These are phyloP conservation scores for Malassezia japonica DNA, from an alignment of 1,284 basidiomycete genomes.

Conservation along the genomic window DNA sequence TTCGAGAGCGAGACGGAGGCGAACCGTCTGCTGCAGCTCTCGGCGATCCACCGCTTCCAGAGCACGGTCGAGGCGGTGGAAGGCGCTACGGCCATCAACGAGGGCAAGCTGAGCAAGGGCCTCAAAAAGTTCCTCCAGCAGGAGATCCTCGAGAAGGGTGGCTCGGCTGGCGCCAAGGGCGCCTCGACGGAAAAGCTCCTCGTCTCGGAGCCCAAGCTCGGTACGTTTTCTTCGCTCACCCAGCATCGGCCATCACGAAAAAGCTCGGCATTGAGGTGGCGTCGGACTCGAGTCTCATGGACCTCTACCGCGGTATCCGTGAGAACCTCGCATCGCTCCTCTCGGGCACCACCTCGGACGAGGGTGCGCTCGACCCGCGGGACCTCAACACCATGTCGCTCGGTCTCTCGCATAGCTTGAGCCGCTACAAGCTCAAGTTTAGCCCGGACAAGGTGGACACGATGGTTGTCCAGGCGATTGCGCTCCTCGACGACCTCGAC, in stretches of 20 bases:
- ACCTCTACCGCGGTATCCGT: slow-evolving; percentile 92
- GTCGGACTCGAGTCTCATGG: slow-evolving; percentile 59
- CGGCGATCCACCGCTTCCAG: slow-evolving; percentile 89
- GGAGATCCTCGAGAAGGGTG: slow-evolving; percentile 58
- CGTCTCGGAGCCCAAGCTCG: slow-evolving; percentile 82
- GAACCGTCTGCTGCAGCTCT: slow-evolving; percentile 70
- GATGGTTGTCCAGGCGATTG: slow-evolving; percentile 98
- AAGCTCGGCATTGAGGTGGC: slow-evolving; percentile 84
- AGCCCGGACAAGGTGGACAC: slow-evolving; percentile 99
- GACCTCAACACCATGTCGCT: slow-evolving; percentile 95
- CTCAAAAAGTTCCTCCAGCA: slow-evolving; percentile 87
- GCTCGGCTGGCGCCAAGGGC: slow-evolving; percentile 65
- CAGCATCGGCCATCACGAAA: slow-evolving; percentile 66
- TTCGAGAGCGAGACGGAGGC: slow-evolving; percentile 85
- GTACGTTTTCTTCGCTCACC: slow-evolving; percentile 52
- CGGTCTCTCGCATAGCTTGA: slow-evolving; percentile 90
- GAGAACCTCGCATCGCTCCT: slow-evolving; percentile 75
- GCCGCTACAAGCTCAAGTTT: slow-evolving; percentile 98
- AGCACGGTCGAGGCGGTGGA: slow-evolving; percentile 98
- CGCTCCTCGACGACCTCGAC: slow-evolving; percentile 93
- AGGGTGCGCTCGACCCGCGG: slow-evolving; percentile 55
- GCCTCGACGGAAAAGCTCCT: slow-evolving; percentile 66
- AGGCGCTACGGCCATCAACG: slow-evolving; percentile 83
- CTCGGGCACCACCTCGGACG: slow-evolving; percentile 29
- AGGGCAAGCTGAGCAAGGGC: slow-evolving; percentile 82